Evolutionary conservation across 208 protist genomes (phyloP), one percentile per base, ranked within the genome.

Genomic region (Novymonas esmeraldas): DNA sequence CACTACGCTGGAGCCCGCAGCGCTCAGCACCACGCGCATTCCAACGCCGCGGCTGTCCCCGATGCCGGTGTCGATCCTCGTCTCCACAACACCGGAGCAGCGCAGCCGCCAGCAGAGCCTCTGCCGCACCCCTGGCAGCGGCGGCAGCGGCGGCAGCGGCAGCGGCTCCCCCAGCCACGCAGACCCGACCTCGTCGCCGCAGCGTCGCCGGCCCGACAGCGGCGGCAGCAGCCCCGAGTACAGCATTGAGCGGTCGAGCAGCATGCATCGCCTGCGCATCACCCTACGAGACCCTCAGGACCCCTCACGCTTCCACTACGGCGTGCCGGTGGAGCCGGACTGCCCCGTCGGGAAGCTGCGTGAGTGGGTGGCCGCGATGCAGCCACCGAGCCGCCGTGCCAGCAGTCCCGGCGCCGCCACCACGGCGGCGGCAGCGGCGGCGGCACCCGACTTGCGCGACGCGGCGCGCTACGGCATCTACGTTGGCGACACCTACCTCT

Each of bases 201-300:
- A n/a, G 31, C 42, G 42, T 0, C 49, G 44, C 24, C 31, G 22
- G 20, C 33, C 42, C 33, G 38, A 28, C 20, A 55, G 18, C 36
- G n/a, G 48, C 48, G 29, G 51, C 45, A 46, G 48, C 48, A 39
- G 51, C 45, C 56, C 45, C 10, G 65, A 66, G 60, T 76, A 65
- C 78, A 73, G 56, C 36, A 63, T 76, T 2, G 61, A 73, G 52
- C 58, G 59, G 45, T 50, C 64, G 33, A 61, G 65, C 54, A 64
- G 59, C 42, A n/a, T 44, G 42, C 44, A 74, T 29, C 51, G 57
- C 13, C 64, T 84, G 34, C 81, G 78, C 56, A 85, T 87, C 60
- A 87, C 79, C n/a, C 56, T 87, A 22, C 45, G 51, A n/a, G 79
- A 91, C 29, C 78, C 78, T 26, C 13, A 51, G 28, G 70, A 87